phyloP scores from a whole-genome alignment of 768 basidiomycete species.

The Lactarius sanguifluus region DNA sequence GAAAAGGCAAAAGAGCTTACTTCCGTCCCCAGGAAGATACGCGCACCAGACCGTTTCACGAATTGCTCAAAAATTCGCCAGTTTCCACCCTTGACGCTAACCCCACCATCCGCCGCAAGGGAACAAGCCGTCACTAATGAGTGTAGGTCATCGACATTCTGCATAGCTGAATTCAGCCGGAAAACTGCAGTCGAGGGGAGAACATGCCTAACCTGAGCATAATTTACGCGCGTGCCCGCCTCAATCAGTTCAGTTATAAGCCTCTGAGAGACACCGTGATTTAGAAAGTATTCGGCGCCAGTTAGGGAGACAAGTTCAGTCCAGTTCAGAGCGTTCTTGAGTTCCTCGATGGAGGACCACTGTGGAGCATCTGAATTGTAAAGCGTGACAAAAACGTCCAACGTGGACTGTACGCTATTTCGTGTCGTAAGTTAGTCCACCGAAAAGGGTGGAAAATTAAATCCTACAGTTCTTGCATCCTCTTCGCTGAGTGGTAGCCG shows the following conservation, averaged over 20 bases:
- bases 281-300: conserved; percentile 53
- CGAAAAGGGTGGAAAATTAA: neutral
- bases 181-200: neutral
- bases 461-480: conserved; percentile 17
- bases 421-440: neutral
- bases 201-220: conserved; percentile 56
- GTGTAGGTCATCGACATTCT: conserved; percentile 73
- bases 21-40: conserved; percentile 65
- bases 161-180: neutral
- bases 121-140: conserved; percentile 70
- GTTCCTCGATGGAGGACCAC: conserved; percentile 55
- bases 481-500: conserved; percentile 21
- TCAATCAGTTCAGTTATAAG: conserved; percentile 74
- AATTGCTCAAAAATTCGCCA: conserved; percentile 84
- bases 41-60: conserved; percentile 65
- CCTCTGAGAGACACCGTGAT: conserved; percentile 51
- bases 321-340: conserved; percentile 30
- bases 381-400: conserved; percentile 50
- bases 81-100: conserved; percentile 75
- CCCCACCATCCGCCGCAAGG: conserved; percentile 70
- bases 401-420: conserved; percentile 52
- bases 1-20: conserved; percentile 41
- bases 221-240: conserved; percentile 76
- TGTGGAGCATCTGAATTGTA: conserved; percentile 55
- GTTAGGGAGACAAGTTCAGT: conserved; percentile 45